Evolutionary conservation across 2,329 filamentous ascomycete genomes (phyloP).

Genomic region (Botrytis tulipae): DNA sequence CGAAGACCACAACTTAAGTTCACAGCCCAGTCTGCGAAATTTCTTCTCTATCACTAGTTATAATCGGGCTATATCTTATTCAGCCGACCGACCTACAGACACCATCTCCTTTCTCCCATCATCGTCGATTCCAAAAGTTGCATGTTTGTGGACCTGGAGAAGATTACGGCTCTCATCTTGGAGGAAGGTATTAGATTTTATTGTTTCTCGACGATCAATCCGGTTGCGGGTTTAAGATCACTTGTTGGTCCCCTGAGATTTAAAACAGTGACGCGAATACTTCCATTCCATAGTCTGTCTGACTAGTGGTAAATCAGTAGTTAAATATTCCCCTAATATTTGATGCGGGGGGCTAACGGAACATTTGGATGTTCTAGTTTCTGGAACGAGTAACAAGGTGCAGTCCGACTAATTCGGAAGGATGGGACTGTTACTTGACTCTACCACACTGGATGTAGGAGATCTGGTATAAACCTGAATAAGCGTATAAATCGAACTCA

Average conservation of each 20-base stretch:
- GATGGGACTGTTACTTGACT: not conserved
- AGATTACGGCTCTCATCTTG: not conserved
- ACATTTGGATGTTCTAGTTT: not conserved
- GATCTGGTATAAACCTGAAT: not conserved
- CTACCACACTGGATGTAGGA: not conserved
- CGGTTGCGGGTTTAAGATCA: not conserved
- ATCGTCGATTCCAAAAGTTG: not conserved
- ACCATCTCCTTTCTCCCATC: too few species aligned
- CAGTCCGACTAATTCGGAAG: not conserved
- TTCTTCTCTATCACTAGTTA: not conserved
- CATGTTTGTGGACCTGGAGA: not conserved
- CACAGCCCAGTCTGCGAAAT: not conserved
- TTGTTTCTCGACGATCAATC: not conserved
- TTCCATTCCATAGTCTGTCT: not conserved
- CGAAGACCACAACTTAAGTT: not conserved
- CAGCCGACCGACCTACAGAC: fast-evolving
- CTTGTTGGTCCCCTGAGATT: not conserved
- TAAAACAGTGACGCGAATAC: not conserved
- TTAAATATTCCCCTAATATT: not conserved
- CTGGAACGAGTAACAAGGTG: not conserved
- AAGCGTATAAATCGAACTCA: not conserved
- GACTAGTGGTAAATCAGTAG: not conserved
- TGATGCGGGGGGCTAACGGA: not conserved
- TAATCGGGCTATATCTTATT: not conserved
- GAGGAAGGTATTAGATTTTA: not conserved